Conservation (phyloP, 306 rosid species). For the Quillaja saponaria region DNA sequence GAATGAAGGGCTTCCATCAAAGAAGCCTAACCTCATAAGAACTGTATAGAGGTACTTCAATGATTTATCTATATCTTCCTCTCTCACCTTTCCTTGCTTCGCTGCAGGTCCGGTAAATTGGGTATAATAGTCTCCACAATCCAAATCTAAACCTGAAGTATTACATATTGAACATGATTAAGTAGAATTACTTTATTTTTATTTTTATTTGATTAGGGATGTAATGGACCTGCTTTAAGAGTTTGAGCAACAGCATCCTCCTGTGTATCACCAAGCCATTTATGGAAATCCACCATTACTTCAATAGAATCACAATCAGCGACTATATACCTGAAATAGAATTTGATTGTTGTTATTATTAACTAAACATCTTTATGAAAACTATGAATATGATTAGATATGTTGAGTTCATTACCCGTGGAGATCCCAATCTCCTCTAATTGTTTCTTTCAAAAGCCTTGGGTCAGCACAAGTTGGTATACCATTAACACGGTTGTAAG, state of each 20-base stretch:
- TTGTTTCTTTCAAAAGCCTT: conserved; percentile 17
- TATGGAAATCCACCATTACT: conserved; percentile 20
- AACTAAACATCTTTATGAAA: too few relatives aligned
- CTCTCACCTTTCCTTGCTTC: conserved; percentile 19
- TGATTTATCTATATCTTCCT: conserved; percentile 21
- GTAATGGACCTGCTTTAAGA: conserved; percentile 21
- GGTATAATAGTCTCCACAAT: conserved; percentile 21
- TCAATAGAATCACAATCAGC: conserved; percentile 34
- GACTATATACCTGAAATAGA: conserved; percentile 21
- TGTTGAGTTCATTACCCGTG: background rate
- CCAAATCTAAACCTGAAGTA: conserved; percentile 25
- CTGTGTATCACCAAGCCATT: background rate
- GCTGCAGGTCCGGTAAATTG: conserved; percentile 5
- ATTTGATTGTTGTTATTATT: too few relatives aligned
- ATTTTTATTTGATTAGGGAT: too few relatives aligned
- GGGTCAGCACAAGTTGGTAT: conserved; percentile 33
- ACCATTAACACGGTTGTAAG: conserved; percentile 22
- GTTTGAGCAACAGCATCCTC: conserved; percentile 31
- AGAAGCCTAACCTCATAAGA: conserved; percentile 29
- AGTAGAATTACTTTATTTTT: too few relatives aligned
- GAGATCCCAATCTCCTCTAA: conserved; percentile 30
- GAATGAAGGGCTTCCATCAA: conserved; percentile 21
- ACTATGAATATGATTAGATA: too few relatives aligned
- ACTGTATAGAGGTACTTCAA: conserved; percentile 16
- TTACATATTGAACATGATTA: background rate